Conservation (phyloP, 345 rosid species). For the Gossypium anomalum region DNA sequence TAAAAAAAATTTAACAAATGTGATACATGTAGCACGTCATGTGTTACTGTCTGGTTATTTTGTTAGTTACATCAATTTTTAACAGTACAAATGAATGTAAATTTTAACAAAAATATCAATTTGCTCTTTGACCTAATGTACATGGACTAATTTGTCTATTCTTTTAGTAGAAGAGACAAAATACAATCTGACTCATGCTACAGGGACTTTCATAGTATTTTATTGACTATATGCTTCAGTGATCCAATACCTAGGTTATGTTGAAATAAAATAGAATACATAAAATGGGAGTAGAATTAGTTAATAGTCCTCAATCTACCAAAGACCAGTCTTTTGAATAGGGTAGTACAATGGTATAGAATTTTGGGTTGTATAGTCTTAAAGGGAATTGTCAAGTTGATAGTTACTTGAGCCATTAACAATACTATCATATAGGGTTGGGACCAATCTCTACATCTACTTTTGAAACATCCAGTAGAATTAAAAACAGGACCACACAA, state of each 20-base stretch:
- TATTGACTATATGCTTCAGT: not conserved
- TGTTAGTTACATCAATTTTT: no score
- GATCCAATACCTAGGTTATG: not conserved
- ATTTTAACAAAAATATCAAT: no score
- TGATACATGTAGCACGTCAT: no score
- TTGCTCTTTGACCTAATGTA: no score
- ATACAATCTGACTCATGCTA: no score
- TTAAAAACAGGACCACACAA: constrained; percentile 41
- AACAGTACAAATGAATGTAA: no score
- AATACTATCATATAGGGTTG: constrained; percentile 24
- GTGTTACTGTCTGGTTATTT: no score
- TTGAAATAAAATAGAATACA: not conserved
- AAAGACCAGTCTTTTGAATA: constrained; percentile 9
- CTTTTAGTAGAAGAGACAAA: no score
- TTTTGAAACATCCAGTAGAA: constrained; percentile 19
- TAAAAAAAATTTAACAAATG: no score
- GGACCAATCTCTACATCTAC: constrained; percentile 34
- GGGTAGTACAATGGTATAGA: constrained; percentile 8
- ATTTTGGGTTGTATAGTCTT: constrained; percentile 26
- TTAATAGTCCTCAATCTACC: constrained; percentile 6
- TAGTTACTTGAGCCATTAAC: constrained; percentile 21
- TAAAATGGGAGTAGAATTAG: not conserved
- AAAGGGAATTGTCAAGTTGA: constrained; percentile 26
- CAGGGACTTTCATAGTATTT: no score
- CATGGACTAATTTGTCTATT: no score